A percentile compares a stretch with the other conserved stretches of the same genome.
Evolutionary conservation across 352 stramenopile species (phyloP).

Genomic region (Phytophthora hybrid): DNA sequence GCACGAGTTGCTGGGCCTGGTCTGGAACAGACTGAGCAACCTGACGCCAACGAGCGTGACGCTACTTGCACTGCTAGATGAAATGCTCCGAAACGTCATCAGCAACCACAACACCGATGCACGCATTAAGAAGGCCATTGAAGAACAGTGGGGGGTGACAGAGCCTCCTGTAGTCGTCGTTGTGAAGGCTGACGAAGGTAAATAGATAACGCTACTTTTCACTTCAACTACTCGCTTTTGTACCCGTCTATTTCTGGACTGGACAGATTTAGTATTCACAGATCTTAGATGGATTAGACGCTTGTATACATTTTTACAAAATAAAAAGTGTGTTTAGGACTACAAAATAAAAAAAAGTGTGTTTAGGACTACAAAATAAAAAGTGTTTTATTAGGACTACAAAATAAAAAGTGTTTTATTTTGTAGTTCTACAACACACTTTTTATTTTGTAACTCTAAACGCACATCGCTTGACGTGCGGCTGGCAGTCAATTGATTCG

Average conservation of each 20-base stretch:
- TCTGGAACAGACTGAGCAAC: constrained; percentile 30
- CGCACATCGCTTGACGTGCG: constrained; percentile 2
- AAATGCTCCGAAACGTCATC: constrained; percentile 43
- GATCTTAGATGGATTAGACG: too few relatives aligned
- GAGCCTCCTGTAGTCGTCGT: constrained; percentile 23
- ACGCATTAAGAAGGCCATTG: constrained; percentile 49
- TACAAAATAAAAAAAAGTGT: too few relatives aligned
- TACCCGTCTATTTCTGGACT: background rate
- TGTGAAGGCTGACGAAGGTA: constrained; percentile 5
- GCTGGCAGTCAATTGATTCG: constrained; percentile 10
- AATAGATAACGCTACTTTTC: background rate
- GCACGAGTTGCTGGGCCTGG: constrained; percentile 42
- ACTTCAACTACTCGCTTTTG: background rate
- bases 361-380: too few relatives aligned
- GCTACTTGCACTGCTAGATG: constrained; percentile 42
- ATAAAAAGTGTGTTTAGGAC: too few relatives aligned
- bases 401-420: too few relatives aligned
- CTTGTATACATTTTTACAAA: too few relatives aligned
- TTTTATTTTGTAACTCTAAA: background rate
- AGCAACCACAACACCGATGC: constrained; percentile 43
- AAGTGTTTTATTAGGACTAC: too few relatives aligned
- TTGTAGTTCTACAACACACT: too few relatives aligned
- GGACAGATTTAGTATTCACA: background rate
- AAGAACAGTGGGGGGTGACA: constrained; percentile 40
- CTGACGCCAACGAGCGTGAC: constrained; percentile 36